Evolutionary conservation across 2,329 filamentous ascomycete genomes (phyloP), one percentile per base, ranked within the genome.

Genomic region (Hypoxylon sp.): DNA sequence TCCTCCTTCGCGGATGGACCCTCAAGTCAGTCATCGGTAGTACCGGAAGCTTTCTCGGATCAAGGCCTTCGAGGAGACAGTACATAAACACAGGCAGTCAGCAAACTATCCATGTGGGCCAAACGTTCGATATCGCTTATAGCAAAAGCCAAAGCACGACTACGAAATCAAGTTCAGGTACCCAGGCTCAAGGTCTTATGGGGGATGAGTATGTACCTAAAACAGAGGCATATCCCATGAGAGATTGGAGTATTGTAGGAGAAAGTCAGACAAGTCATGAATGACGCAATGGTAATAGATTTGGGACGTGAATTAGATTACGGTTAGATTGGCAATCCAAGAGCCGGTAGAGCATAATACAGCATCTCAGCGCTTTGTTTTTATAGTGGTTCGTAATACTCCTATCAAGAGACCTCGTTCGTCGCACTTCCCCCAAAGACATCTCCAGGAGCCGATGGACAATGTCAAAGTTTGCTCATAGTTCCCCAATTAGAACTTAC

Each of bases 31-130:
- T 60, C 9, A 21, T 60, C 36, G 46, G 52, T 38, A 60, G 25
- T 17, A 50, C 58, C 10, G 17, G 36, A 34, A 52, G 36, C n/a
- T 38, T 51, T 28, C 41, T 60, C 21, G 46, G 58, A 25, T 52
- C 58, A 13, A 36, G 28, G 19, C 36, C 34, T 3, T 60, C 58
- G 13, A 28, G 28, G 48, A 32, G 43, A 49, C 34, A 41, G 2
- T 60, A 60, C 38, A n/a, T 43, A 1, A 60, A 46, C 38, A 46
- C 17, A 6, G 28, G 28, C 25, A 60, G 49, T 14, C 46, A 60
- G 10, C 46, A 53, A 46, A 25, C 23, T 13, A 60, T 60, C 1
- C 49, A 60, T 38, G 49, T 46, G 2, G 46, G n/a, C 17, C 34
- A 41, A 34, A 46, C 48, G 11, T 38, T 41, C 19, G 28, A 53